A percentile compares a stretch with the other conserved stretches of the same genome.
These are phyloP conservation scores for Exophiala xenobiotica DNA, from an alignment of 2,329 filamentous ascomycete genomes.

Conservation along the genomic window DNA sequence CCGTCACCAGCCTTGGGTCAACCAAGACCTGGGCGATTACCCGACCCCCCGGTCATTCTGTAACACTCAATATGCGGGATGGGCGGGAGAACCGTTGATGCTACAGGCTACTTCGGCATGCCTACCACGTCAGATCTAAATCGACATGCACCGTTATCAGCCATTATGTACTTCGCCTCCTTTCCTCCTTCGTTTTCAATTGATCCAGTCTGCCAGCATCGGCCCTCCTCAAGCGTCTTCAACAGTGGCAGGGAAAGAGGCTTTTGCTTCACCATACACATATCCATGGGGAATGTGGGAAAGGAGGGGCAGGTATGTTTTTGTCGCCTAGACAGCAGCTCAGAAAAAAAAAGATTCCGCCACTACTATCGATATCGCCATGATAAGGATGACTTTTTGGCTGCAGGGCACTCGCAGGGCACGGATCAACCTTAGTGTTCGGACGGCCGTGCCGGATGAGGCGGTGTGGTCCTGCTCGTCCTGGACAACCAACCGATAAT, in stretches of 20 bases:
- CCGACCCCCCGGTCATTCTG: slow-evolving; percentile 1
- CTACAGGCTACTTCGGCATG: slow-evolving; percentile 5
- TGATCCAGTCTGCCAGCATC: background rate
- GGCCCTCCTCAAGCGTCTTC: background rate
- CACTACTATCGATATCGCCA: slow-evolving; percentile 2
- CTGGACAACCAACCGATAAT: background rate
- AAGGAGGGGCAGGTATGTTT: slow-evolving; percentile 1
- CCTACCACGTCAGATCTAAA: slow-evolving; percentile 18
- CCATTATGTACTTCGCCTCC: background rate
- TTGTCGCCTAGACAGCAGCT: background rate
- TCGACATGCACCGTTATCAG: slow-evolving; percentile 5
- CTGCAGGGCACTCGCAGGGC: no score
- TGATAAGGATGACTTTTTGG: background rate
- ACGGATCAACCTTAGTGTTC: background rate
- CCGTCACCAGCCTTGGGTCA: slow-evolving; percentile 14
- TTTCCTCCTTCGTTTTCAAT: background rate
- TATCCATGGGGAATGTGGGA: background rate
- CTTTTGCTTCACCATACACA: no score
- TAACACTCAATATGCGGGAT: slow-evolving; percentile 7
- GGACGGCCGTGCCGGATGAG: no score
- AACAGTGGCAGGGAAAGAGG: no score
- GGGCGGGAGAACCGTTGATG: background rate
- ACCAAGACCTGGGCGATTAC: background rate
- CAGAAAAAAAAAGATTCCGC: background rate
- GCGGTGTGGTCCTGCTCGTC: no score